Conservation (phyloP, 192 early-diverging fungal genomes). For the Coemansia sp. region DNA sequence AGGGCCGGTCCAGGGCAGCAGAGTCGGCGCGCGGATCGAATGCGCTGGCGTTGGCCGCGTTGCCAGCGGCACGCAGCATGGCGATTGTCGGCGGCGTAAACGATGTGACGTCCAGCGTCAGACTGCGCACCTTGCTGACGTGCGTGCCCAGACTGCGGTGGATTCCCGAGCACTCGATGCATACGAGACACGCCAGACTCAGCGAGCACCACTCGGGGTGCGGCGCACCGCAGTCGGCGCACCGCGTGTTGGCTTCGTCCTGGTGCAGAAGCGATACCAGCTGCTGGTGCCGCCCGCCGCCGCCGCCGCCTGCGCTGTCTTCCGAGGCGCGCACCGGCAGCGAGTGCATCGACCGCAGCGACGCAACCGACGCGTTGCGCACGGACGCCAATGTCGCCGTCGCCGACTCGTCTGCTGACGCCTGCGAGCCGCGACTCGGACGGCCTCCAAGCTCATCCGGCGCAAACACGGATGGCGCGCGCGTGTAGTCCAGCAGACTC, state of each 20-base stretch:
- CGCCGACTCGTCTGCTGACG: conserved; percentile 22
- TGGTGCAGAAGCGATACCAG: conserved; percentile 29
- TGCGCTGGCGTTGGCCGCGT: conserved; percentile 27
- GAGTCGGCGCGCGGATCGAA: conserved; percentile 9
- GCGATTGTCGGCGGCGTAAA: conserved; percentile 46
- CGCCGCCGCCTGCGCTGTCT: background rate
- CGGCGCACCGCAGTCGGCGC: conserved; percentile 61
- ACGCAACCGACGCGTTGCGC: conserved; percentile 19
- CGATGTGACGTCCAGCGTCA: conserved; percentile 72
- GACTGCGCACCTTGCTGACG: conserved; percentile 83
- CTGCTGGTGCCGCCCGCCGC: conserved; percentile 8
- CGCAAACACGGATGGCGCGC: conserved; percentile 1
- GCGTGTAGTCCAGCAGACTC: conserved; percentile 23
- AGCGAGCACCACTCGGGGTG: conserved; percentile 87
- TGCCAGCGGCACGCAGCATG: conserved; percentile 39
- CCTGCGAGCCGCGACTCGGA: conserved; percentile 26
- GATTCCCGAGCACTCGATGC: conserved; percentile 90
- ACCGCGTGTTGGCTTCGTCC: conserved; percentile 36
- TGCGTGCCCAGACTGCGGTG: conserved; percentile 91
- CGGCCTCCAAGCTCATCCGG: conserved; percentile 7
- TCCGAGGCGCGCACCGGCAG: conserved; percentile 10
- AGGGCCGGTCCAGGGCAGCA: conserved; percentile 15
- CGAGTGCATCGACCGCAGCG: background rate
- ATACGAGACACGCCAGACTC: conserved; percentile 79
- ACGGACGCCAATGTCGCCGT: conserved; percentile 18